Evolutionary conservation across 2,329 filamentous ascomycete genomes (phyloP), one percentile per base, ranked within the genome.

Genomic region (Neonectria coccinea): DNA sequence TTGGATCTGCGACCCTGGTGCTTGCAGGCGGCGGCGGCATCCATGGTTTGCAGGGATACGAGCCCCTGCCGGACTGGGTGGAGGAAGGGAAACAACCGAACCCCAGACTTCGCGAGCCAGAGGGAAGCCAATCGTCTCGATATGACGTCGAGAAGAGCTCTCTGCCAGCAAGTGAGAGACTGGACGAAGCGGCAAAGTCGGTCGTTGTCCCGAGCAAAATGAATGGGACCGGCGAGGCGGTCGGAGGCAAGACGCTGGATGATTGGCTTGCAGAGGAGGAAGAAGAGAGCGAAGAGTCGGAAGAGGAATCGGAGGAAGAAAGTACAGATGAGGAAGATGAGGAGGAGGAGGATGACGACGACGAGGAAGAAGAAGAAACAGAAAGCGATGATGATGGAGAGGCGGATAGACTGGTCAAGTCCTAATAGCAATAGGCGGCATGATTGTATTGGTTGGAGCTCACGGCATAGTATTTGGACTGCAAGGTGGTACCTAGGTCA

Each of bases 1-100:
- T 99, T 0, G 96, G 96, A 11, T 96, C 93, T 3, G 89, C 95
- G 1, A 95, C 93, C 16, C 86, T 98, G 1, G 91, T 97, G 0
- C 83, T 98, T 11, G 94, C 92, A 1, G 89, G 90, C 1, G 91
- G 92, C 7, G 89, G 88, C 6, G 92, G 91, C 3, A 79, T 92
- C 10, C 89, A 92, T 63, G 92, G 92, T 0, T 81, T 97, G 10
- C 85, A 85, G 51, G 95, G 94, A 4, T 97, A 97, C 73, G 89
- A 92, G 70, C 77, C 87, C 18, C 79, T 99, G 20, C 94, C 96
- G 0, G 87, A 91, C 25, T 98, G 96, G 96, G 94, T 98, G 0
- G 82, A 87, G 70, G 85, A 88, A 5, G 95, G 94, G 2, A 79
- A 88, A 18, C 94, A 98, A 77, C 96, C 96, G 0, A 91, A 97